Evolutionary conservation across 164 flowering plant genomes (phyloP).

Genomic region (Warburgia ugandensis): DNA sequence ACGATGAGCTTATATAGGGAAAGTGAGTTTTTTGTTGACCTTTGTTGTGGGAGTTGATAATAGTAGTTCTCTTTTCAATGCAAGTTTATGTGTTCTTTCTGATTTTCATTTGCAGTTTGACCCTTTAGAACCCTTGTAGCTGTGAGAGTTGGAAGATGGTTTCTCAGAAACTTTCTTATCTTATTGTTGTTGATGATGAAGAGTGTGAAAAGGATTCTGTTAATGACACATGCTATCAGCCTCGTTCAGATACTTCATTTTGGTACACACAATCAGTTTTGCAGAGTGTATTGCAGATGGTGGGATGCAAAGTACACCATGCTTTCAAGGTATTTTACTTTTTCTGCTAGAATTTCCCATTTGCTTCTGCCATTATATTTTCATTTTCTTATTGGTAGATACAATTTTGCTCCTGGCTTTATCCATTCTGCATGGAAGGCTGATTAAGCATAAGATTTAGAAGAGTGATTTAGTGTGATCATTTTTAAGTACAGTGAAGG

Average conservation of each 20-base stretch:
- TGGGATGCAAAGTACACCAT: conserved; percentile 27
- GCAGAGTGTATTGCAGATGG: conserved; percentile 21
- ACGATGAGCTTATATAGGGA: no score
- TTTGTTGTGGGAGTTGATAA: no score
- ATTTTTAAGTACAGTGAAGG: no score
- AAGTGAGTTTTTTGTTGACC: no score
- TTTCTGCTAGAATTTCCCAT: not conserved
- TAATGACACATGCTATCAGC: conserved; percentile 6
- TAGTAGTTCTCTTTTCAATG: no score
- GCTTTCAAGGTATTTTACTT: conserved; percentile 20
- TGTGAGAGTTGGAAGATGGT: conserved; percentile 1
- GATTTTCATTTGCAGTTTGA: not conserved
- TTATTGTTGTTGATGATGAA: conserved; percentile 13
- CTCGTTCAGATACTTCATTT: conserved; percentile 7
- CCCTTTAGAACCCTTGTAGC: not conserved
- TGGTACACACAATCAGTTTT: conserved; percentile 19
- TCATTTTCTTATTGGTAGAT: no score
- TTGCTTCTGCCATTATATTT: not conserved
- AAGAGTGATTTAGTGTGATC: no score
- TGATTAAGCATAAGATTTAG: no score
- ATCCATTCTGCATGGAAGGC: no score
- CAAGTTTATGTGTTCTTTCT: no score
- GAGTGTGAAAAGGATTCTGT: conserved; percentile 3
- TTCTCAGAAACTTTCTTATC: conserved; percentile 12
- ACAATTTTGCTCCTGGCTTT: no score